Evolutionary conservation across 768 basidiomycete genomes (phyloP).

Genomic region (Sporobolomyces phaffii): DNA sequence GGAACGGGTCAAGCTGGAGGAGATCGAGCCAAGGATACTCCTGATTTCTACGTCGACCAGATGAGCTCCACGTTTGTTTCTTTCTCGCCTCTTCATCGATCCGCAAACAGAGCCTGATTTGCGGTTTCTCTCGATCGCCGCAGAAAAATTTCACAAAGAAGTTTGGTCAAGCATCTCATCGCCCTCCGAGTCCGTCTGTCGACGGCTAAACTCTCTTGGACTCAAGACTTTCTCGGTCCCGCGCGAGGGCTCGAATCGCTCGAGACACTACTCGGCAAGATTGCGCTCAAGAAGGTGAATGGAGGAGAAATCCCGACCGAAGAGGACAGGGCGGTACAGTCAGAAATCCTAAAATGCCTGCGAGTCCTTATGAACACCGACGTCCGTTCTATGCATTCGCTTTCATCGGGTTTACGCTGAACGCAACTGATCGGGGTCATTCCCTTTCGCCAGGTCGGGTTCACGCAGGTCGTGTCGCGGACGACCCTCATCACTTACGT

Average conservation of each 20-base stretch:
- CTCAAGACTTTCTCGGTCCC: constrained; percentile 64
- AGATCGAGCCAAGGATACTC: constrained; percentile 41
- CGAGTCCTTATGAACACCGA: constrained; percentile 77
- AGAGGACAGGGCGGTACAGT: constrained; percentile 60
- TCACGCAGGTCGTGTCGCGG: constrained; percentile 60
- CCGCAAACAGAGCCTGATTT: too few species aligned
- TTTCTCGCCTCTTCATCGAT: not conserved
- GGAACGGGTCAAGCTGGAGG: not conserved
- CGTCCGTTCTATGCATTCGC: constrained; percentile 50
- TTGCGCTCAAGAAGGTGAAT: constrained; percentile 64
- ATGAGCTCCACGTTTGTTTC: constrained; percentile 51
- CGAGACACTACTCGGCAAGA: constrained; percentile 54
- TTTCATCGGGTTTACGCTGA: too few species aligned
- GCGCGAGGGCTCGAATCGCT: constrained; percentile 65
- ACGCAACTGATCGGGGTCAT: not conserved
- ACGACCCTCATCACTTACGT: constrained; percentile 66
- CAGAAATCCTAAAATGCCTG: constrained; percentile 72
- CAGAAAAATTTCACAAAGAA: constrained; percentile 55
- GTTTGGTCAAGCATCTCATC: constrained; percentile 69
- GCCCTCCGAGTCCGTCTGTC: constrained; percentile 78
- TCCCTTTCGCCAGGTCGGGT: constrained; percentile 57
- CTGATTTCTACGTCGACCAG: constrained; percentile 61
- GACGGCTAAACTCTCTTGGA: constrained; percentile 70
- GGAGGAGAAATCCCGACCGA: constrained; percentile 56
- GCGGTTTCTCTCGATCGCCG: not conserved